Conservation (phyloP, 2,329 filamentous ascomycete genomes). For the Fusarium devonianum region DNA sequence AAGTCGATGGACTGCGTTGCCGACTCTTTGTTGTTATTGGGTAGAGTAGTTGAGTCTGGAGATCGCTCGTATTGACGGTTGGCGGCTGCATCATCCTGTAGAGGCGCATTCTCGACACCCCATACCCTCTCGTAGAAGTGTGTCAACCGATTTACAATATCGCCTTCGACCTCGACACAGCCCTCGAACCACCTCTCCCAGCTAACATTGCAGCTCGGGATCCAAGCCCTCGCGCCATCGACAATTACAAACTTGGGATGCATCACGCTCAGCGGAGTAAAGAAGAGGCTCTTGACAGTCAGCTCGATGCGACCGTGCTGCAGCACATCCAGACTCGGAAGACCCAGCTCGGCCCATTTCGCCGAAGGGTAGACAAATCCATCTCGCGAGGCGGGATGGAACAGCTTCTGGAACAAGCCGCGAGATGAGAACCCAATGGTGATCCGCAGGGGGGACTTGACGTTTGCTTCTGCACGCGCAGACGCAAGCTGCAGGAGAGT, state of each 20-base stretch:
- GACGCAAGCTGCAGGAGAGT: conserved; percentile 67
- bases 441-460: conserved; percentile 58
- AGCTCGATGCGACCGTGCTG: conserved; percentile 69
- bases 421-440: conserved; percentile 79
- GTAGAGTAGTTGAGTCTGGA: conserved; percentile 1
- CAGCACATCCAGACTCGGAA: conserved; percentile 63
- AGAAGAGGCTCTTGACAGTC: conserved; percentile 78
- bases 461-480: conserved; percentile 41
- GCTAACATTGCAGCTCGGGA: conserved; percentile 85
- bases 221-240: conserved; percentile 69
- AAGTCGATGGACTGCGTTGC: conserved; percentile 44
- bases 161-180: conserved; percentile 71
- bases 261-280: conserved; percentile 84
- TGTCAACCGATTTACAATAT: conserved; percentile 66
- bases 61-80: no score
- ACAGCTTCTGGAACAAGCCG: conserved; percentile 75
- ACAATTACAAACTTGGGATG: conserved; percentile 84
- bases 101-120: conserved; percentile 46
- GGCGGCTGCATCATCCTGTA: neutral
- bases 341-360: conserved; percentile 69
- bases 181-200: conserved; percentile 91
- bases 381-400: conserved; percentile 69
- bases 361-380: conserved; percentile 68
- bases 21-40: conserved; percentile 30
- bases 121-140: conserved; percentile 75